Conservation (phyloP, 768 basidiomycete genomes). For the Mycena chlorophos region DNA sequence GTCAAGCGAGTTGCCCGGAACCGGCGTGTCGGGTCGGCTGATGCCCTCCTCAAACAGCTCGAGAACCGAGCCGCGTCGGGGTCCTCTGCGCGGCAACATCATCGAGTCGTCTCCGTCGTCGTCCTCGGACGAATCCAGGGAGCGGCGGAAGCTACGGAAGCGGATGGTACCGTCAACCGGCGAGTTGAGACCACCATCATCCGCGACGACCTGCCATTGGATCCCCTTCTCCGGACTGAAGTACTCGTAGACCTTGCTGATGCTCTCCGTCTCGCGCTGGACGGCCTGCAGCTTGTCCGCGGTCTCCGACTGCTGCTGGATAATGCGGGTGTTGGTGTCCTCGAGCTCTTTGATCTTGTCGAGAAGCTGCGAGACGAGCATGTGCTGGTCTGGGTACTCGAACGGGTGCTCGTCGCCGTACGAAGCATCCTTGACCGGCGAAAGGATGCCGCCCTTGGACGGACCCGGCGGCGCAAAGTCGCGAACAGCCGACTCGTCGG, state of each 20-base stretch:
- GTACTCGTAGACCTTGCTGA: slow-evolving; percentile 68
- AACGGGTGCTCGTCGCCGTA: slow-evolving; percentile 10
- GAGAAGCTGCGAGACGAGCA: slow-evolving; percentile 69
- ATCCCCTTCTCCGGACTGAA: slow-evolving; percentile 55
- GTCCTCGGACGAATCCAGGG: slow-evolving; percentile 10
- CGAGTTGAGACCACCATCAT: slow-evolving; percentile 24
- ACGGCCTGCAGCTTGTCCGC: slow-evolving; percentile 62
- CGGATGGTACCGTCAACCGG: slow-evolving; percentile 31
- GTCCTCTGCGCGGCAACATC: slow-evolving; percentile 14
- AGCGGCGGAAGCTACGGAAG: slow-evolving; percentile 29
- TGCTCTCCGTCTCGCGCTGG: slow-evolving; percentile 70
- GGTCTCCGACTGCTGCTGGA: slow-evolving; percentile 64
- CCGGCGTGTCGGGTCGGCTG: slow-evolving; percentile 24
- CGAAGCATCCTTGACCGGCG: slow-evolving; percentile 17
- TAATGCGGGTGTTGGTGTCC: slow-evolving; percentile 66
- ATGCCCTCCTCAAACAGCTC: slow-evolving; percentile 55
- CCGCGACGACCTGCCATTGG: slow-evolving; percentile 46
- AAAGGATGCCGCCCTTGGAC: slow-evolving; percentile 6
- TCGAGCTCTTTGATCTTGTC: slow-evolving; percentile 78
- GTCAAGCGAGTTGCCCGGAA: slow-evolving; percentile 34
- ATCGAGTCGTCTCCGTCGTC: slow-evolving; percentile 2
- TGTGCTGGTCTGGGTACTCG: slow-evolving; percentile 39
- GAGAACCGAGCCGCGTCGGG: slow-evolving; percentile 54
- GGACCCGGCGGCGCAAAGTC: slow-evolving; percentile 67
- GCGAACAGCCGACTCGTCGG: slow-evolving; percentile 36